Conservation (phyloP, 306 rosid genomes). For the Begonia masoniana region DNA sequence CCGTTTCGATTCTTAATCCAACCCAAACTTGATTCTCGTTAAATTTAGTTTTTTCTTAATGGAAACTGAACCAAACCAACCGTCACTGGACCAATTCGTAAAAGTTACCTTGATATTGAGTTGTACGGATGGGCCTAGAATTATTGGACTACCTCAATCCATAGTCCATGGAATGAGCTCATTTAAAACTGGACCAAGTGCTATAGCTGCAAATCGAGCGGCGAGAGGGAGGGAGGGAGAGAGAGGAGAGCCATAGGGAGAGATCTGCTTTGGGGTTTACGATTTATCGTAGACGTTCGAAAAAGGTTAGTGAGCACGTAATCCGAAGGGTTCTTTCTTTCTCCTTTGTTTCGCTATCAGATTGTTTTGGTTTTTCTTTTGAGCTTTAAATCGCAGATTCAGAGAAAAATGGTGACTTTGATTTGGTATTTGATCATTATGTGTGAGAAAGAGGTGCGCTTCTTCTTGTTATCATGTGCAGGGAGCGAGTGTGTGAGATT, state of each 20-base stretch:
- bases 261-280: conserved; percentile 38
- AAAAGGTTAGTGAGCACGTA: conserved; percentile 77
- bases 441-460: conserved; percentile 91
- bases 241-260: conserved; percentile 7
- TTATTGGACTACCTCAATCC: too few species aligned
- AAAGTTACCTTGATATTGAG: too few species aligned
- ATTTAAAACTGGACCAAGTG: too few species aligned
- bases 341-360: conserved; percentile 15
- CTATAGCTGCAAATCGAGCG: too few species aligned
- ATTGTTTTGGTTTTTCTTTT: conserved; percentile 12
- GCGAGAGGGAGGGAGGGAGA: conserved; percentile 12
- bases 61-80: too few species aligned
- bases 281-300: conserved; percentile 18
- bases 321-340: conserved; percentile 11
- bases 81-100: too few species aligned
- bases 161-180: too few species aligned
- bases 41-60: too few species aligned
- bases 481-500: conserved; percentile 83
- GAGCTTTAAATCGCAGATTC: conserved; percentile 15
- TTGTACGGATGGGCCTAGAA: too few species aligned
- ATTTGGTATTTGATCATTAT: conserved; percentile 42
- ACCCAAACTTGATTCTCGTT: too few species aligned
- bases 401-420: conserved; percentile 36
- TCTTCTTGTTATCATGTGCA: conserved; percentile 53
- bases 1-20: too few species aligned